phyloP scores from a whole-genome alignment of 2,329 filamentous ascomycete genomes.

The Talaromyces islandicus region DNA sequence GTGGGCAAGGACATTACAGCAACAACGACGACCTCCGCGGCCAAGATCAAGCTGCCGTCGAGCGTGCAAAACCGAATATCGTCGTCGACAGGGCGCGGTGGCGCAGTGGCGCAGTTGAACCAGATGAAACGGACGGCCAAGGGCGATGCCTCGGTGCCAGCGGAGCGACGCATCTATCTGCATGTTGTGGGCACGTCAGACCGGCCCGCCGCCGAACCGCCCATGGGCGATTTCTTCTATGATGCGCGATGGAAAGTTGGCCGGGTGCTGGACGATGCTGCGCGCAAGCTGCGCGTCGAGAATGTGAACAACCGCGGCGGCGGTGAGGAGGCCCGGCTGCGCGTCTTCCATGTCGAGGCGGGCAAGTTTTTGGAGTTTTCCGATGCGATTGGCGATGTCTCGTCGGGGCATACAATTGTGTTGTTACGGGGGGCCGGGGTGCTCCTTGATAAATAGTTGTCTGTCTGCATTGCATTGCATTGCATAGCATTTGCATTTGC shows the following conservation, averaged over 20 bases:
- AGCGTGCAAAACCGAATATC: conserved; percentile 2
- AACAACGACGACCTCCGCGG: conserved; percentile 38
- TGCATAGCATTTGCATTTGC: background rate
- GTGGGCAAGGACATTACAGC: conserved; percentile 65
- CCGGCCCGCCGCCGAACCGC: conserved; percentile 75
- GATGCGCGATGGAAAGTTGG: conserved; percentile 86
- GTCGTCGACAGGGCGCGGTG: conserved; percentile 51
- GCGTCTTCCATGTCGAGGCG: conserved; percentile 90
- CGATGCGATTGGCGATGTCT: conserved; percentile 69
- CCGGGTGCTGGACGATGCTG: conserved; percentile 46
- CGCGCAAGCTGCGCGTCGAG: conserved; percentile 35
- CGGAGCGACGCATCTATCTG: conserved; percentile 83
- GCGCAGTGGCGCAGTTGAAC: conserved; percentile 64
- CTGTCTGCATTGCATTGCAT: background rate
- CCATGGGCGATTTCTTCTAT: conserved; percentile 75
- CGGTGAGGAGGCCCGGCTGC: conserved; percentile 62
- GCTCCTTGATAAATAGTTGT: conserved; percentile 31
- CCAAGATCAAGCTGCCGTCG: conserved; percentile 41
- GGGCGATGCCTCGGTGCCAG: conserved; percentile 74
- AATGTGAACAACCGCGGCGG: conserved; percentile 41
- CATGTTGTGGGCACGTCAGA: conserved; percentile 86
- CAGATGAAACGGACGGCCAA: conserved; percentile 81
- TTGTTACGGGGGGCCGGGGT: conserved; percentile 77
- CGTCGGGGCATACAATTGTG: conserved; percentile 84
- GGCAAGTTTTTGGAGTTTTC: conserved; percentile 80